A percentile compares a stretch with the other conserved stretches of the same genome.
Conservation (phyloP, 1,284 basidiomycete species). For the Ceratobasidium theobromae region DNA sequence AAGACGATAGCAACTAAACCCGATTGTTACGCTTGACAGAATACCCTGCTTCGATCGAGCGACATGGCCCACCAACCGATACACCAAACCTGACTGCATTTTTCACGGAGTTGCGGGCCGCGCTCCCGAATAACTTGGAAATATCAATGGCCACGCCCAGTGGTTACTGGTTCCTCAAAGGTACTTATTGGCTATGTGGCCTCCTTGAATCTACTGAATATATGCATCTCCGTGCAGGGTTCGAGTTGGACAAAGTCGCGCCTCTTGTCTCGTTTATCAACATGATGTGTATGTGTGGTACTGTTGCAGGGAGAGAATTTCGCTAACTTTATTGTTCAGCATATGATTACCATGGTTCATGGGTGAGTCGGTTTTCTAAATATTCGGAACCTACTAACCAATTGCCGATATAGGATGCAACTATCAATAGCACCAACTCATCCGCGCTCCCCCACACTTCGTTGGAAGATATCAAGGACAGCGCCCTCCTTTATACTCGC, state of each 20-base stretch:
- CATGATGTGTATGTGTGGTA: no score
- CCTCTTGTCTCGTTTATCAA: no score
- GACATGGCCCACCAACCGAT: slow-evolving; percentile 5
- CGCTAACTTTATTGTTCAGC: no score
- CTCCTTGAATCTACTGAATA: no score
- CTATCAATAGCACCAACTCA: slow-evolving; percentile 4
- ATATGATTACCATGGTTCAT: no score
- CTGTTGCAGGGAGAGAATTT: no score
- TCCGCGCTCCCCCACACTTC: slow-evolving; percentile 15
- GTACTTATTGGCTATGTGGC: not conserved
- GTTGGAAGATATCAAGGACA: slow-evolving; percentile 17
- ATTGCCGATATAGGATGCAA: slow-evolving; percentile 13
- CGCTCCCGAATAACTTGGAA: not conserved
- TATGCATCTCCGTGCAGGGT: no score
- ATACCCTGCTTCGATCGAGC: slow-evolving; percentile 12
- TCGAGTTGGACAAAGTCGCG: slow-evolving; percentile 16
- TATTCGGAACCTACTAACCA: not conserved
- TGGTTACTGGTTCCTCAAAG: slow-evolving; percentile 19
- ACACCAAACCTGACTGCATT: slow-evolving; percentile 17
- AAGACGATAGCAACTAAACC: not conserved
- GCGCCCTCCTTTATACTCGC: slow-evolving; percentile 10
- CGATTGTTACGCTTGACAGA: no score
- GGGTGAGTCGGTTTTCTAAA: not conserved
- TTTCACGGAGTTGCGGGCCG: slow-evolving; percentile 13
- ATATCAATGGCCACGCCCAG: slow-evolving; percentile 12